Percentiles rank a stretch among this genome's conserved stretches.
phyloP scores from a whole-genome alignment of 2,329 filamentous ascomycete species.

The Botrytis deweyae region DNA sequence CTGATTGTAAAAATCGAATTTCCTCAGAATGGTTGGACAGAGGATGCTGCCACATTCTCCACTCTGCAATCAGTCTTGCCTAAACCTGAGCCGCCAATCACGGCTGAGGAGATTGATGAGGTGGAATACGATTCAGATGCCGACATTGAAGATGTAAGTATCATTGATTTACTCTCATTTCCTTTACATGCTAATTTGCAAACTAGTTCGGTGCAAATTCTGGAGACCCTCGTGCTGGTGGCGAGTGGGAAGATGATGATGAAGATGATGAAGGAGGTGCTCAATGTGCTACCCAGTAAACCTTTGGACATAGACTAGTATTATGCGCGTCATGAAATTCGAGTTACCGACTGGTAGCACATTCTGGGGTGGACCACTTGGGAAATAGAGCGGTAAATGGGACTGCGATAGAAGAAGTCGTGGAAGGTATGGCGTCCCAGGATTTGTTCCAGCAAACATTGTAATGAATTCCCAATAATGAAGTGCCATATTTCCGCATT shows the following conservation, averaged over 20 bases:
- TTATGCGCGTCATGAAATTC: background rate
- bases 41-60: slow-evolving; percentile 67
- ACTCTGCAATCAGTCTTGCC: slow-evolving; percentile 76
- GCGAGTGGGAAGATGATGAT: slow-evolving; percentile 70
- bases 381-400: slow-evolving; percentile 16
- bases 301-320: slow-evolving; percentile 2
- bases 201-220: slow-evolving; percentile 68
- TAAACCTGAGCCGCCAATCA: slow-evolving; percentile 56
- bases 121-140: slow-evolving; percentile 83
- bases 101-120: slow-evolving; percentile 72
- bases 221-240: slow-evolving; percentile 63
- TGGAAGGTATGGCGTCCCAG: slow-evolving; percentile 5
- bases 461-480: slow-evolving; percentile 9
- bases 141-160: slow-evolving; percentile 72
- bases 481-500: background rate
- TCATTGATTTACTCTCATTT: slow-evolving; percentile 5
- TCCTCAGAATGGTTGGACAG: slow-evolving; percentile 81
- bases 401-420: background rate
- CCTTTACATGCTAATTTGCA: slow-evolving; percentile 34
- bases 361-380: background rate
- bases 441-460: background rate
- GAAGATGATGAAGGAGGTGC: slow-evolving; percentile 59
- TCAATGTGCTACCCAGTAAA: slow-evolving; percentile 55
- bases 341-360: background rate
- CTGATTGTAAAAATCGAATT: slow-evolving; percentile 83